These are phyloP conservation scores for Aspergillus phoenicis DNA, from an alignment of 2,329 filamentous ascomycete species.

Conservation along the genomic window DNA sequence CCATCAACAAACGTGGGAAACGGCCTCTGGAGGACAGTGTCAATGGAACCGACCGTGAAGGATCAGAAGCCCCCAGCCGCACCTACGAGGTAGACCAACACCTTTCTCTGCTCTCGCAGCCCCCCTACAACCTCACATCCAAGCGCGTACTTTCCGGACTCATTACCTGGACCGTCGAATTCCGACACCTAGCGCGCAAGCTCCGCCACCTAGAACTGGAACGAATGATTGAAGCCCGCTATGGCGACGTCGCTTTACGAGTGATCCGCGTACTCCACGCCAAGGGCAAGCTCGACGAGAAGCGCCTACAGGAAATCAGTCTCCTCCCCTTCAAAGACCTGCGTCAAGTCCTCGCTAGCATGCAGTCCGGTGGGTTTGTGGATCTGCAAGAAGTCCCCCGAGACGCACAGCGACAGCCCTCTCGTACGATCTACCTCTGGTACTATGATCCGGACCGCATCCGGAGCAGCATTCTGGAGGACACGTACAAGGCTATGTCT, in stretches of 20 bases:
- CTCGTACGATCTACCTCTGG: slow-evolving; percentile 86
- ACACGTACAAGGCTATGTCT: slow-evolving; percentile 87
- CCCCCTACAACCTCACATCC: slow-evolving; percentile 42
- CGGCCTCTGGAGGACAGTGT: slow-evolving; percentile 32
- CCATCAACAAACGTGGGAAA: slow-evolving; percentile 34
- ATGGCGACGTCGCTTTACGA: slow-evolving; percentile 75
- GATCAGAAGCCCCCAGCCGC: slow-evolving; percentile 33
- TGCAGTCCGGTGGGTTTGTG: slow-evolving; percentile 83
- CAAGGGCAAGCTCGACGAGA: slow-evolving; percentile 94
- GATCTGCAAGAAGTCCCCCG: slow-evolving; percentile 94
- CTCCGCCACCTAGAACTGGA: slow-evolving; percentile 80
- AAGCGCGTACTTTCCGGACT: slow-evolving; percentile 51
- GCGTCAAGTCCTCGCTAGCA: slow-evolving; percentile 77
- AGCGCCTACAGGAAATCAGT: slow-evolving; percentile 76
- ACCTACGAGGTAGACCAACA: slow-evolving; percentile 43
- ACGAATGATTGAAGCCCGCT: slow-evolving; percentile 74
- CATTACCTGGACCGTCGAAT: slow-evolving; percentile 83
- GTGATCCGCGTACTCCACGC: slow-evolving; percentile 82
- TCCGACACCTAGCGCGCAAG: slow-evolving; percentile 68
- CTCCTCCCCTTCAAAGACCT: slow-evolving; percentile 85
- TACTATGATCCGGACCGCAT: slow-evolving; percentile 80
- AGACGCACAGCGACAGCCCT: slow-evolving; percentile 78
- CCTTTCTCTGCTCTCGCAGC: slow-evolving; percentile 53
- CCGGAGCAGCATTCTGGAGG: slow-evolving; percentile 70
- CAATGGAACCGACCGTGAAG: slow-evolving; percentile 54